A percentile compares a stretch with the other conserved stretches of the same genome.
These are phyloP conservation scores for Craterostigma plantagineum DNA, from an alignment of 257 asterid genomes.

Conservation along the genomic window DNA sequence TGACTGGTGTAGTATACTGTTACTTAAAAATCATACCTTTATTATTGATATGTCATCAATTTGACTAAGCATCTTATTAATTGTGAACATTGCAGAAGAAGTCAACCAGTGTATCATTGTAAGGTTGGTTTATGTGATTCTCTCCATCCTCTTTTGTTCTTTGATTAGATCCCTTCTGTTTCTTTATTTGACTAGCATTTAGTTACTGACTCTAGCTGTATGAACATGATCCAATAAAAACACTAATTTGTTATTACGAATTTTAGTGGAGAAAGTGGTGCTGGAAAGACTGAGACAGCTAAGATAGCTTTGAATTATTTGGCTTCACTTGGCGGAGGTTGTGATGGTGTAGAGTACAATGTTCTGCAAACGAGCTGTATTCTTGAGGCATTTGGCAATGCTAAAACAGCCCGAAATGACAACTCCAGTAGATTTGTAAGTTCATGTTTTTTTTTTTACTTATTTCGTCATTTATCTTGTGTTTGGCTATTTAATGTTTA, in stretches of 20 bases:
- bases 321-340: constrained; percentile 62
- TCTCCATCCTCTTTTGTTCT: constrained; percentile 2
- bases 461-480: constrained; percentile 3
- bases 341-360: constrained; percentile 49
- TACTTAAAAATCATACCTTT: constrained; percentile 5
- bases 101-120: constrained; percentile 71
- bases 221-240: background rate
- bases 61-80: background rate
- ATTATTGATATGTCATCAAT: background rate
- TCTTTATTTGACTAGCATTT: constrained; percentile 3
- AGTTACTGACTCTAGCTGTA: constrained; percentile 2
- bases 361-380: constrained; percentile 63
- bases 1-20: constrained; percentile 38
- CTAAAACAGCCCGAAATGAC: constrained; percentile 62
- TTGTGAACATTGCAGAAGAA: constrained; percentile 40
- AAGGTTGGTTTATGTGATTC: constrained; percentile 44
- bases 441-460: constrained; percentile 10
- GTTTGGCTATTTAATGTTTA: background rate
- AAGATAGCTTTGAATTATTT: constrained; percentile 80
- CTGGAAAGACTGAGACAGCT: constrained; percentile 98
- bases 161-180: constrained; percentile 1
- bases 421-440: constrained; percentile 95
- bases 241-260: constrained; percentile 3
- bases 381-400: constrained; percentile 96
- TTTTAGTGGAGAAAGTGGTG: constrained; percentile 87